Evolutionary conservation across 1,139 yeast species (phyloP).

Genomic region (Torulaspora pretoriensis): DNA sequence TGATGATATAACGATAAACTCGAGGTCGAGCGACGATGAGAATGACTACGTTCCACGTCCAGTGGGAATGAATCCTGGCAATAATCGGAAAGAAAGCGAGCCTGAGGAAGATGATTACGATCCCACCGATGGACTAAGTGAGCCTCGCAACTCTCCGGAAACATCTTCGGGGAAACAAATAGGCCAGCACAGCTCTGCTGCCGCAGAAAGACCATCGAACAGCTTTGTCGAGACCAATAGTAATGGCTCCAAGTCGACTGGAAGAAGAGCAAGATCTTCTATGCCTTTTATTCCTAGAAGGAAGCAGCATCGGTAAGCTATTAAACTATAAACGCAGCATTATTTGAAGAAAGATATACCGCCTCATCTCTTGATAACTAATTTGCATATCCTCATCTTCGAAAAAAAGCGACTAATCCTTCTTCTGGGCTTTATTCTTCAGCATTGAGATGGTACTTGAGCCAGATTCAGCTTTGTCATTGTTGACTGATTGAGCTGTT

Average conservation of each 20-base stretch:
- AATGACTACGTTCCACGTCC: slow-evolving; percentile 22
- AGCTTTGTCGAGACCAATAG: slow-evolving; percentile 5
- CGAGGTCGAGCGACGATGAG: slow-evolving; percentile 14
- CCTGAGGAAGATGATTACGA: slow-evolving; percentile 1
- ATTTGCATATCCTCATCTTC: neutral
- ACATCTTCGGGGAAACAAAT: neutral
- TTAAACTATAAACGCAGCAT: neutral
- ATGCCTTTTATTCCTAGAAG: slow-evolving; percentile 25
- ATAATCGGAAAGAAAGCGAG: neutral
- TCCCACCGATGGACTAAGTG: neutral
- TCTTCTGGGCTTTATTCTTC: slow-evolving; percentile 13
- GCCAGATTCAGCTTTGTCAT: slow-evolving; percentile 5
- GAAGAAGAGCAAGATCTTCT: slow-evolving; percentile 14
- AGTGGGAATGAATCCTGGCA: slow-evolving; percentile 6
- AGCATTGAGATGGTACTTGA: slow-evolving; percentile 9
- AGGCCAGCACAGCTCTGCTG: neutral
- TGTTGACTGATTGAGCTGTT: slow-evolving; percentile 9
- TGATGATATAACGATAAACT: neutral
- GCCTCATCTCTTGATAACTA: neutral
- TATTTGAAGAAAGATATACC: neutral
- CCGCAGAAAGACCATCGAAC: slow-evolving; percentile 3
- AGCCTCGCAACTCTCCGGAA: neutral
- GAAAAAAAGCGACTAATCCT: slow-evolving; percentile 6
- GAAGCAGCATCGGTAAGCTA: slow-evolving; percentile 11
- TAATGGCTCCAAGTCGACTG: slow-evolving; percentile 4